Conservation (phyloP, 192 early-diverging fungal genomes). For the Mortierella claussenii region DNA sequence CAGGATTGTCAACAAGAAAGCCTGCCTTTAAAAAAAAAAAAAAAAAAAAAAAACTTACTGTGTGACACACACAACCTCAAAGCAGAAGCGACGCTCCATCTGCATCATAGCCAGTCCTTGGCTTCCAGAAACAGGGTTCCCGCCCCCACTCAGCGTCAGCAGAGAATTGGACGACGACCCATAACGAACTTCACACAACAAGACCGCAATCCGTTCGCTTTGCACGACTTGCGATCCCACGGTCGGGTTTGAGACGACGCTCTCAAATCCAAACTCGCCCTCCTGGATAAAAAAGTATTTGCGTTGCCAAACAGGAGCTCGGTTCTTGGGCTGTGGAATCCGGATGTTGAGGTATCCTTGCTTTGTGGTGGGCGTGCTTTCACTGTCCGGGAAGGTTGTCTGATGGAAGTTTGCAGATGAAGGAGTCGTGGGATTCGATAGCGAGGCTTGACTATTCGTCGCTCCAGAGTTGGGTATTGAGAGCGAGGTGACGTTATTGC, state of each 20-base stretch:
- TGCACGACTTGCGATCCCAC: constrained; percentile 60
- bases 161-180: constrained; percentile 54
- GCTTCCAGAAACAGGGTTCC: constrained; percentile 38
- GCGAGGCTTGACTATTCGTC: not conserved
- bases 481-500: not conserved
- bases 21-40: not conserved
- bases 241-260: constrained; percentile 59
- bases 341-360: constrained; percentile 73
- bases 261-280: constrained; percentile 62
- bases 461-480: constrained; percentile 9
- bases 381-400: not conserved
- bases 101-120: constrained; percentile 50
- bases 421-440: not conserved
- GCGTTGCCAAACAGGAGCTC: constrained; percentile 67
- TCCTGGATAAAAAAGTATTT: constrained; percentile 73
- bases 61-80: constrained; percentile 71
- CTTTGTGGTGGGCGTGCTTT: constrained; percentile 57
- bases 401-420: not conserved
- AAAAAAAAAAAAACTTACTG: constrained; percentile 58
- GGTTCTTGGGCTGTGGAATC: constrained; percentile 48
- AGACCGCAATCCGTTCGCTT: constrained; percentile 64
- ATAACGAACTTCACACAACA: constrained; percentile 65
- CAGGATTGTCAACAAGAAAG: no score
- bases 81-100: constrained; percentile 75
- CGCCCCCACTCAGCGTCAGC: constrained; percentile 27